Evolutionary conservation across 768 basidiomycete species (phyloP), one percentile per base, ranked within the genome.

Genomic region (Tylopilus plumbeoviolaceoides): DNA sequence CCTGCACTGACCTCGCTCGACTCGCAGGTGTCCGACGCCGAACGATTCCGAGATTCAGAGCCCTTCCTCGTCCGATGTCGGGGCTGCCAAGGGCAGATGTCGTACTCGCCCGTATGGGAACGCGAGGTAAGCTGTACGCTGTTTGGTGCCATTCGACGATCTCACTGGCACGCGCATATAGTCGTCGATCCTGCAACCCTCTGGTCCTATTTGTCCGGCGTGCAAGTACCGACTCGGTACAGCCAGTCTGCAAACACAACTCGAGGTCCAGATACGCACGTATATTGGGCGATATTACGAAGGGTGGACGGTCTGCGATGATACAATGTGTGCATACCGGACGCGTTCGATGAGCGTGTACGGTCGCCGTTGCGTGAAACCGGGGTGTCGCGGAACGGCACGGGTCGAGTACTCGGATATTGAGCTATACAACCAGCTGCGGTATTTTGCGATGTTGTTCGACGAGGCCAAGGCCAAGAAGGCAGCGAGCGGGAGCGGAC

Each of bases 331-430:
- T 63, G 81, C 81, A 9, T 77, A 83, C 54, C 80, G 89, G 35
- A 94, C 95, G n/a, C 78, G 97, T 18, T 89, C 86, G 79, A 95
- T 98, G 91, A 78, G 89, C 33, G 91, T 98, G 1, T 95, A 93
- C 67, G 94, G 92, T 7, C 79, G 84, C 30, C 75, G 86, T 46
- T 99, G 97, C 66, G 65, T 93, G 50, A 79, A 81, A 43, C 41
- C 55, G 0, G 35, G 9, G 23, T 69, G 68, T 47, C 33, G 0
- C 0, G 61, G 61, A 0, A 51, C 5, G 10, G 55, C 28, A 1
- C 54, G 33, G 38, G 50, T 54, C 10, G 66, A 98, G 89, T 98
- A 95, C 66, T 78, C 87, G 33, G 94, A 98, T 64, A 72, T 78
- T 9, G 79, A 84, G 59, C 73, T 99, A 36, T 98, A 98, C 70